phyloP scores from a whole-genome alignment of 1,284 basidiomycete species.

The Leccinum angustisporum region DNA sequence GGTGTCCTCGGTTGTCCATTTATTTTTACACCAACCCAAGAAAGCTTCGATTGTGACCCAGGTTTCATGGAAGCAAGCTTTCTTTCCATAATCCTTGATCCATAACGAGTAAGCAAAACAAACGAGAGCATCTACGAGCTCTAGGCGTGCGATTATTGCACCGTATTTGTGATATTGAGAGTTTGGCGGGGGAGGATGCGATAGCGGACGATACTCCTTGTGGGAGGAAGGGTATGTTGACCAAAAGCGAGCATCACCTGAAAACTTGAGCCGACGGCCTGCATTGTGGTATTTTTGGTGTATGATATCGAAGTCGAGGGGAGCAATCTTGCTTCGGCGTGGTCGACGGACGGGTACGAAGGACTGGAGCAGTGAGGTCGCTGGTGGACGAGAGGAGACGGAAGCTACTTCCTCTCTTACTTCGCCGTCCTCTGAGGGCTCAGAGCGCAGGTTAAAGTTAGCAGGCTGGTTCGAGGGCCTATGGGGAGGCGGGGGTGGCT shows the following conservation, averaged over 20 bases:
- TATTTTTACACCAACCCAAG: constrained; percentile 63
- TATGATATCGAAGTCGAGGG: constrained; percentile 50
- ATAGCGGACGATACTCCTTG: constrained; percentile 60
- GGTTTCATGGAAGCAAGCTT: constrained; percentile 50
- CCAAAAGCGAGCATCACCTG: constrained; percentile 70
- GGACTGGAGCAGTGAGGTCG: constrained; percentile 38
- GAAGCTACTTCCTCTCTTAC: constrained; percentile 43
- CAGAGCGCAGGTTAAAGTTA: constrained; percentile 40
- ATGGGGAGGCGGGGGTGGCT: constrained; percentile 27
- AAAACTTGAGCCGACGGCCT: constrained; percentile 71
- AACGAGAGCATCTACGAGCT: constrained; percentile 69
- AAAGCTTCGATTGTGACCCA: constrained; percentile 67
- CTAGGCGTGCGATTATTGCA: constrained; percentile 69
- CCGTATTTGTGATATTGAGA: constrained; percentile 71
- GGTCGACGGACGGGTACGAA: constrained; percentile 65
- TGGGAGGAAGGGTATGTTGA: constrained; percentile 66
- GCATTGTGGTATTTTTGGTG: constrained; percentile 63
- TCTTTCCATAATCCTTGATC: constrained; percentile 60
- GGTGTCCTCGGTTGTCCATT: constrained; percentile 61
- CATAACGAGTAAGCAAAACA: constrained; percentile 74
- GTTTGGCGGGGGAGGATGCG: constrained; percentile 57
- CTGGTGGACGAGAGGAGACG: constrained; percentile 29
- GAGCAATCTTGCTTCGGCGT: constrained; percentile 49
- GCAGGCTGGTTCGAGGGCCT: constrained; percentile 32
- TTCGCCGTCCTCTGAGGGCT: constrained; percentile 60